phyloP scores from a whole-genome alignment of 2,329 filamentous ascomycete genomes.

The Clarireedia homoeocarpa region DNA sequence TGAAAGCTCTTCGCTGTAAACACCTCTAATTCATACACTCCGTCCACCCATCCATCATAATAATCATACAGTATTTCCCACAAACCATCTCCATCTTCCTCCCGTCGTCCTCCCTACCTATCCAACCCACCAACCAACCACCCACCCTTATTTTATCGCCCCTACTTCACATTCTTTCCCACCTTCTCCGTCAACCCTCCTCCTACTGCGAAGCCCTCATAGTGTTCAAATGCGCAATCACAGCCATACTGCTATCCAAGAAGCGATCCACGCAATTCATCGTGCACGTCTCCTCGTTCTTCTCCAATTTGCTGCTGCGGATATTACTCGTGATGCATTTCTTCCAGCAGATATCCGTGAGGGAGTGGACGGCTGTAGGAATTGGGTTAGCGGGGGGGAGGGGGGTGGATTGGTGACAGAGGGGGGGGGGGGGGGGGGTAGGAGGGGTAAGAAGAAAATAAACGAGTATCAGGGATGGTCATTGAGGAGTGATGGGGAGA shows the following conservation, averaged over 20 bases:
- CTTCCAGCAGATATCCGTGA: slow-evolving; percentile 81
- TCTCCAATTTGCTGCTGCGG: slow-evolving; percentile 64
- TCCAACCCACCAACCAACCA: neutral
- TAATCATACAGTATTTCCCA: too few relatives aligned
- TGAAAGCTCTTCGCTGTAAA: too few relatives aligned
- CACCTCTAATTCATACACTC: too few relatives aligned
- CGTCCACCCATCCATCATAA: too few relatives aligned
- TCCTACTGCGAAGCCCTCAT: slow-evolving; percentile 34
- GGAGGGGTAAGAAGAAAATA: neutral
- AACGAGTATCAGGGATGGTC: neutral
- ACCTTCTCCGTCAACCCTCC: neutral
- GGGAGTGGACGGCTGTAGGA: slow-evolving; percentile 54
- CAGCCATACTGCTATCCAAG: slow-evolving; percentile 77
- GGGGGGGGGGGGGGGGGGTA: slow-evolving; percentile 29
- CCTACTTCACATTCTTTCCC: neutral
- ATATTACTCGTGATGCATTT: slow-evolving; percentile 80
- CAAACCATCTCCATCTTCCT: neutral
- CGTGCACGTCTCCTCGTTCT: slow-evolving; percentile 73
- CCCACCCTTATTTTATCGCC: neutral
- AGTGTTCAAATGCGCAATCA: slow-evolving; percentile 76
- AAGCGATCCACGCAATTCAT: slow-evolving; percentile 92
- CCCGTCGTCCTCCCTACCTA: neutral
- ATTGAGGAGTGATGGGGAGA: too few relatives aligned
- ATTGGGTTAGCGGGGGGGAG: slow-evolving; percentile 32
- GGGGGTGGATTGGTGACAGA: slow-evolving; percentile 40